Base-by-base conservation (phyloP, 257 asterid genomes). In the Forsythia suspensa region DNA sequence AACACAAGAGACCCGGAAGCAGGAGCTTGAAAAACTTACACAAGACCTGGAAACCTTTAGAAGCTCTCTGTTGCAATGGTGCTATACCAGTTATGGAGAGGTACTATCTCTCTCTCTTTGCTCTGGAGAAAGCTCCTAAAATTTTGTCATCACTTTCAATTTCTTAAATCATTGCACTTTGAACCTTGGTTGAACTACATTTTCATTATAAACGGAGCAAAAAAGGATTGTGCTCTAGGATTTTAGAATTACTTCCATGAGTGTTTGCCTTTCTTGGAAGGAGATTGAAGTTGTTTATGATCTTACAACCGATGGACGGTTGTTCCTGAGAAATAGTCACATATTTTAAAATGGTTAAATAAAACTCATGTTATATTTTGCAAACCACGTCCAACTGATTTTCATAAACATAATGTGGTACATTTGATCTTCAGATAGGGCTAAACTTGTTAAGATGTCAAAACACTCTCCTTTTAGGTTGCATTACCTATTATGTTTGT, bases 1-100 rank as follows among this genome's bases (percentile, higher is more conserved):
- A 67, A 88, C 91, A 75, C 96, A 92, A 84, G 97, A 90, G 84
- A 81, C 89, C 38, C 80, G 89, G 82, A 94, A 89, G 75, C 85
- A 88, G 59, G 91, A 88, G 76, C 76, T 84, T 82, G 91, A 86
- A 63, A 88, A 86, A 55, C 84, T 88, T 57, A 74, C 79, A 55
- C 91, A 84, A 80, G 91, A 88, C 73, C 91, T 84, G 78, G 91
- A 86, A 77, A 70, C 90, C 74, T 76, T 86, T 74, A 86, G 85
- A 82, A 86, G 87, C 83, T 84, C 87, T 82, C 86, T 88, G 74
- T 80, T 88, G 52, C 91, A 88, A 41, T 88, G 91, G 90, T 88
- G 90, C 81, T 88, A 86, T 80, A 84, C 91, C 80, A 86, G 91
- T 80, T 88, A 88, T 40, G 91, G 91, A 70, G 91, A 88, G 91